phyloP scores from a whole-genome alignment of 768 basidiomycete genomes.

The Postia placenta region DNA sequence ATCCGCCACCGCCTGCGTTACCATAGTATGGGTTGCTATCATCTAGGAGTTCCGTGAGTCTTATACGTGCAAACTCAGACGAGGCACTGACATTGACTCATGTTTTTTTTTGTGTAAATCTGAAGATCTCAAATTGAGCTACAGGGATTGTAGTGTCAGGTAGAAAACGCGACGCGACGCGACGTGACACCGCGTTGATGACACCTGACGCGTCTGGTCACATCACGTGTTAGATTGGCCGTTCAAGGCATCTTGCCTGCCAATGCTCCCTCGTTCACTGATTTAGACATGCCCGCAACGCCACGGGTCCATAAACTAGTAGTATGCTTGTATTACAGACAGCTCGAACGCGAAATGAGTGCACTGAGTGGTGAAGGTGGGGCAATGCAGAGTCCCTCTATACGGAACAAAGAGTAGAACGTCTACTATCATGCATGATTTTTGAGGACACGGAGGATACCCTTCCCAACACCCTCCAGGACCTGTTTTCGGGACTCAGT shows the following conservation, averaged over 20 bases:
- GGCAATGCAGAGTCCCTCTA: background rate
- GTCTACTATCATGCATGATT: slow-evolving; percentile 22
- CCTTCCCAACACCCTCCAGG: slow-evolving; percentile 66
- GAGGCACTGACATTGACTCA: slow-evolving; percentile 40
- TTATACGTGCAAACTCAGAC: background rate
- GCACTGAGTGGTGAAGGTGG: slow-evolving; percentile 13
- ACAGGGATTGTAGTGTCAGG: background rate
- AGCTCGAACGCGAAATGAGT: too few relatives aligned
- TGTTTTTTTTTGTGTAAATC: slow-evolving; percentile 10
- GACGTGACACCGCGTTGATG: slow-evolving; percentile 4
- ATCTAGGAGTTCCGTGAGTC: slow-evolving; percentile 5
- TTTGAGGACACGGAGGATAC: slow-evolving; percentile 48
- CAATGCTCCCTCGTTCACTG: too few relatives aligned
- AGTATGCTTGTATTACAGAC: too few relatives aligned
- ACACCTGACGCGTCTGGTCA: slow-evolving; percentile 7
- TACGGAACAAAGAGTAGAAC: background rate
- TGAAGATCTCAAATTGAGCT: background rate
- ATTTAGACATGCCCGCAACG: too few relatives aligned
- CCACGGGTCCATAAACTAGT: too few relatives aligned
- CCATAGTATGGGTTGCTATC: slow-evolving; percentile 36
- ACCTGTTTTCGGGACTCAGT: slow-evolving; percentile 68
- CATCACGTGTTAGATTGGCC: background rate
- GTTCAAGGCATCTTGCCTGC: background rate
- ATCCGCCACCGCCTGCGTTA: slow-evolving; percentile 42
- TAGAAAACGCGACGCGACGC: slow-evolving; percentile 1